Conservation (phyloP, 768 basidiomycete species). For the Rhodotorula babjevae region DNA sequence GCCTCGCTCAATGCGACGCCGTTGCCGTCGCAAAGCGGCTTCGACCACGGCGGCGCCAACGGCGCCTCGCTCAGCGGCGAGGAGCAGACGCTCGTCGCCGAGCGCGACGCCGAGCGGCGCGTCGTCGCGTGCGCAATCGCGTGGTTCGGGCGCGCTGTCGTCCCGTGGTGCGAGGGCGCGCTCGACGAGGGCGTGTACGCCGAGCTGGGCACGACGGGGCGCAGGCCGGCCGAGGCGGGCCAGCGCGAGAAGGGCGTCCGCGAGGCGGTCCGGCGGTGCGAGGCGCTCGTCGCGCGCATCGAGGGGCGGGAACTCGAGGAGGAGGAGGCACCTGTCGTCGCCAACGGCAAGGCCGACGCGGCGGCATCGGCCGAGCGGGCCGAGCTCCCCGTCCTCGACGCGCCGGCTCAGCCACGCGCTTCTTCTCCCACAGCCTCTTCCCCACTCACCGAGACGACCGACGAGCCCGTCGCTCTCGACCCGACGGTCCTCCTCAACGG, state of each 20-base stretch:
- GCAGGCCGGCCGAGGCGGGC: background rate
- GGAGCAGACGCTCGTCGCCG: background rate
- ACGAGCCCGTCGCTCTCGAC: background rate
- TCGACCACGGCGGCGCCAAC: background rate
- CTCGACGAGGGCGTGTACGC: constrained; percentile 26
- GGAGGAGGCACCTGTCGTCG: background rate
- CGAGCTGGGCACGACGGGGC: background rate
- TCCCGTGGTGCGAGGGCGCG: constrained; percentile 32
- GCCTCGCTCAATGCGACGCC: constrained; percentile 7
- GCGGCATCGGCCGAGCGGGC: too few relatives aligned
- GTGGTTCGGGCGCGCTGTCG: constrained; percentile 29
- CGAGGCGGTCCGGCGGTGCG: constrained; percentile 19
- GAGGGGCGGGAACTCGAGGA: constrained; percentile 17
- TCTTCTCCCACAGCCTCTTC: background rate
- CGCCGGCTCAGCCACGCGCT: background rate
- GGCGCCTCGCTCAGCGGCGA: background rate
- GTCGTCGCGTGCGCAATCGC: constrained; percentile 18
- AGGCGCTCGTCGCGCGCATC: constrained; percentile 21
- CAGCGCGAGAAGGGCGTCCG: background rate
- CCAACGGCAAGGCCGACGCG: too few relatives aligned
- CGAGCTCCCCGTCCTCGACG: constrained; percentile 11
- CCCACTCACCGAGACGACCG: background rate
- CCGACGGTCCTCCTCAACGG: background rate
- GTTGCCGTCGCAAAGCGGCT: background rate
- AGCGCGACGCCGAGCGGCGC: constrained; percentile 19